Conservation (phyloP, 2,329 filamentous ascomycete species). For the Aspergillus thermomutatus region DNA sequence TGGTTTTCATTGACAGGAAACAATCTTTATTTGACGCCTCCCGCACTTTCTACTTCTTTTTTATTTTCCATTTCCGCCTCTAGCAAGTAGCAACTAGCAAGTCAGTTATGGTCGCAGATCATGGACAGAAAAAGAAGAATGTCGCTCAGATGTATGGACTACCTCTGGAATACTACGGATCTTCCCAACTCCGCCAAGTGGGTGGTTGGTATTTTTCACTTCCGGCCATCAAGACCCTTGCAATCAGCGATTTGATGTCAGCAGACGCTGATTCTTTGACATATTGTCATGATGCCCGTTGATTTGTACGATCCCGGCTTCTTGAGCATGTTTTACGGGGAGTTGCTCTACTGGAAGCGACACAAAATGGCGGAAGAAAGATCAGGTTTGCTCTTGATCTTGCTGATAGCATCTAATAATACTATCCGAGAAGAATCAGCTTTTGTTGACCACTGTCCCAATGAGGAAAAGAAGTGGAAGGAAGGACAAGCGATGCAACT, state of each 20-base stretch:
- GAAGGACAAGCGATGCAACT: not conserved
- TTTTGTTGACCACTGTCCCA: not conserved
- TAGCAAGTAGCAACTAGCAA: not conserved
- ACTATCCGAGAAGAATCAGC: not conserved
- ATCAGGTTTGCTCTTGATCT: not conserved
- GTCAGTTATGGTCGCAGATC: slow-evolving; percentile 12
- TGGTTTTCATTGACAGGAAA: not conserved
- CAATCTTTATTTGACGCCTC: not conserved
- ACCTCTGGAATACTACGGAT: not conserved
- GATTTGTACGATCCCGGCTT: not conserved
- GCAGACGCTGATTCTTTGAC: not conserved
- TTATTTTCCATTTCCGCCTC: not conserved
- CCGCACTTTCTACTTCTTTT: slow-evolving; percentile 1
- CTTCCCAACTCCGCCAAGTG: not conserved
- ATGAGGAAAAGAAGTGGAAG: not conserved
- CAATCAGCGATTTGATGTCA: not conserved
- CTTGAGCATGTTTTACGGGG: not conserved
- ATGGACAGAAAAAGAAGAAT: slow-evolving; percentile 13
- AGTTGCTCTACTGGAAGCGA: not conserved
- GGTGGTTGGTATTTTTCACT: slow-evolving; percentile 15
- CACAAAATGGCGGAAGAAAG: not conserved
- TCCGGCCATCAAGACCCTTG: not conserved
- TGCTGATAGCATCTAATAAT: not conserved
- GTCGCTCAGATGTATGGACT: slow-evolving; percentile 8
- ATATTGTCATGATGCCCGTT: not conserved